Percentiles rank a stretch among this genome's conserved stretches.
Evolutionary conservation across 2,329 filamentous ascomycete species (phyloP).

Genomic region (Monosporascus sp.): DNA sequence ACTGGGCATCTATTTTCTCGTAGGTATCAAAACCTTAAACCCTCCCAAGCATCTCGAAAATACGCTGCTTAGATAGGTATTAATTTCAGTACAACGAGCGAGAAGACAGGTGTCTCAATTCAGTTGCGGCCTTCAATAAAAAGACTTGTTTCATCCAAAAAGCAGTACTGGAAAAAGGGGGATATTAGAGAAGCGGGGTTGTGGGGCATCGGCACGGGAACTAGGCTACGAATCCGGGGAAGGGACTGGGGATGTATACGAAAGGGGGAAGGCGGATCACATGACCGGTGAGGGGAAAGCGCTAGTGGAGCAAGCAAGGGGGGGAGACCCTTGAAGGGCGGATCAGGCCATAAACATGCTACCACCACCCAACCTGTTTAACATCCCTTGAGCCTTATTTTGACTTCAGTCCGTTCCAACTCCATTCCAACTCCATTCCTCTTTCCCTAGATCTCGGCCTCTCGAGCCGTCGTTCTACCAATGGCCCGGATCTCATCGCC

Average conservation of each 20-base stretch:
- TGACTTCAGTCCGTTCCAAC: slow-evolving; percentile 7
- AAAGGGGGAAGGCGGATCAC: slow-evolving; percentile 14
- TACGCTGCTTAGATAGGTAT: too few species aligned
- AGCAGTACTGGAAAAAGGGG: too few species aligned
- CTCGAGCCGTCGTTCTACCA: too few species aligned
- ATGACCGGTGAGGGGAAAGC: slow-evolving; percentile 17
- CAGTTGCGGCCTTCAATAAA: too few species aligned
- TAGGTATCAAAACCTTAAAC: too few species aligned
- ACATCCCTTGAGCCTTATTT: slow-evolving; percentile 12
- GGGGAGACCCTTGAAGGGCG: background rate
- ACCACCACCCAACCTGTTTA: background rate
- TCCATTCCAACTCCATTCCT: background rate
- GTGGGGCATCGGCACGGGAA: background rate
- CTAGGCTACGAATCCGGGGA: slow-evolving; percentile 6
- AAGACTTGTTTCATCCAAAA: too few species aligned
- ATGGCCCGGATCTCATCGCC: background rate
- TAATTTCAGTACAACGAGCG: too few species aligned
- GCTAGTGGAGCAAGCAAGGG: background rate
- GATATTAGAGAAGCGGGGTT: background rate
- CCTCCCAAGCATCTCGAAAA: too few species aligned
- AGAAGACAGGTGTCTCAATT: too few species aligned
- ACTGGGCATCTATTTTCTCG: too few species aligned
- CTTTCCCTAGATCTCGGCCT: background rate
- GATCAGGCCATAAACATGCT: slow-evolving; percentile 6
- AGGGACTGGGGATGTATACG: background rate